A percentile compares a stretch with the other conserved stretches of the same genome.
Conservation (phyloP, 345 rosid genomes). For the Eucalyptus shirleyi region DNA sequence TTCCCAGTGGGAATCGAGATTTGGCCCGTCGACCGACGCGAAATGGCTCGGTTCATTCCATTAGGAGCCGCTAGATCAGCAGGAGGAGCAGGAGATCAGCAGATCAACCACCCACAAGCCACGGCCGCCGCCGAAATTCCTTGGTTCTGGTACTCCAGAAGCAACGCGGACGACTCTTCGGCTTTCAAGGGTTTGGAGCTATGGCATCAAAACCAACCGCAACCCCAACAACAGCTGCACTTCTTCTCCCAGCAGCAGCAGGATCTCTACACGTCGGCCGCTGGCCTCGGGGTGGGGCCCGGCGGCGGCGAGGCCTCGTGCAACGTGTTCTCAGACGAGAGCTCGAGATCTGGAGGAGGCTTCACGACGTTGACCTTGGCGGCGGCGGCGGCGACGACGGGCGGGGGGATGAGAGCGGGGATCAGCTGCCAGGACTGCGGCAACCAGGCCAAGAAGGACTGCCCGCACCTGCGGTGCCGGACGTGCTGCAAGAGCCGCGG, state of each 20-base stretch:
- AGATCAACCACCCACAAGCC: neutral
- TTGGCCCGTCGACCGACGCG: neutral
- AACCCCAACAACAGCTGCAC: conserved; percentile 1
- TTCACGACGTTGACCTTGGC: neutral
- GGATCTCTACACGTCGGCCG: neutral
- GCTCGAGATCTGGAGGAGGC: conserved; percentile 1
- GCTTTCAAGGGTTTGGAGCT: neutral
- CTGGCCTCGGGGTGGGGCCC: neutral
- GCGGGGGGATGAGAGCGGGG: conserved; percentile 7
- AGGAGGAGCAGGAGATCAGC: neutral
- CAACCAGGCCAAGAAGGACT: conserved; percentile 87
- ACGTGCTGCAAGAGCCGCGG: conserved; percentile 92
- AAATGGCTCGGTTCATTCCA: conserved; percentile 33
- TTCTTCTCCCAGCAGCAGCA: neutral
- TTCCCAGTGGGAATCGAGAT: neutral
- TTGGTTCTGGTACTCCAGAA: neutral
- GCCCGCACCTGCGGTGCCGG: conserved; percentile 63
- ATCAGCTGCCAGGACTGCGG: conserved; percentile 84
- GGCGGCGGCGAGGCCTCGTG: neutral
- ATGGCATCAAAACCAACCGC: neutral
- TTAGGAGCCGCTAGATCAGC: conserved; percentile 2
- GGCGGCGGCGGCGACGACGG: conserved; percentile 5
- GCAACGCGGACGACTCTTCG: neutral
- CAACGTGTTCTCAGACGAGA: conserved; percentile 6
- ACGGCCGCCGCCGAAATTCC: neutral